Evolutionary conservation across 2,329 filamentous ascomycete species (phyloP).

Genomic region (Monilinia vaccinii-corymbosi): DNA sequence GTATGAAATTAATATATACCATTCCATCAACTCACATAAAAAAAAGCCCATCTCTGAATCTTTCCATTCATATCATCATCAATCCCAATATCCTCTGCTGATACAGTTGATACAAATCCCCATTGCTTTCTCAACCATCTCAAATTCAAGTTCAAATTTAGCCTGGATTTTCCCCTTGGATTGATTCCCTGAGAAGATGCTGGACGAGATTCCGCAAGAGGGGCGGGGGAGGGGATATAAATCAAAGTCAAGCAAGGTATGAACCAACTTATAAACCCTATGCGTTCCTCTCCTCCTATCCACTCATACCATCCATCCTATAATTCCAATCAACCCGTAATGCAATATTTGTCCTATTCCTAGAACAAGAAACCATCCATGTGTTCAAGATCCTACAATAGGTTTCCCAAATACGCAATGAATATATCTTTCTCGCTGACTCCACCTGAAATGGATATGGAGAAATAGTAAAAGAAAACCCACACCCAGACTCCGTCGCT

Average conservation of each 20-base stretch:
- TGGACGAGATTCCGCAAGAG: background rate
- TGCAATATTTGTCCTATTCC: too few species aligned
- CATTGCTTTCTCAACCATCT: background rate
- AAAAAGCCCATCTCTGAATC: background rate
- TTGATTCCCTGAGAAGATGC: background rate
- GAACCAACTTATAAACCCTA: background rate
- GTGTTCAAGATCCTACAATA: too few species aligned
- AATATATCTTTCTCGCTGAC: too few species aligned
- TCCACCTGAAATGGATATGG: background rate
- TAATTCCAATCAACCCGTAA: background rate
- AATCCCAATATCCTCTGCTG: background rate
- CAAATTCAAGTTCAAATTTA: background rate
- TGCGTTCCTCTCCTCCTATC: background rate
- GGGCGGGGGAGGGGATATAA: too few species aligned
- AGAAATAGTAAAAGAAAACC: background rate
- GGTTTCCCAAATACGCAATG: too few species aligned
- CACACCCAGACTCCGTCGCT: constrained; percentile 6
- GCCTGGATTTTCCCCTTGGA: background rate
- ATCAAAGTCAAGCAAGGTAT: background rate
- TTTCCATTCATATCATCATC: background rate
- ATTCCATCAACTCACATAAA: background rate
- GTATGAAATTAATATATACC: background rate
- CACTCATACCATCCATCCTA: background rate
- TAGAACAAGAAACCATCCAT: background rate
- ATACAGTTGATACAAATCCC: background rate